Evolutionary conservation across 768 basidiomycete genomes (phyloP).

Genomic region (Hericium erinaceus): DNA sequence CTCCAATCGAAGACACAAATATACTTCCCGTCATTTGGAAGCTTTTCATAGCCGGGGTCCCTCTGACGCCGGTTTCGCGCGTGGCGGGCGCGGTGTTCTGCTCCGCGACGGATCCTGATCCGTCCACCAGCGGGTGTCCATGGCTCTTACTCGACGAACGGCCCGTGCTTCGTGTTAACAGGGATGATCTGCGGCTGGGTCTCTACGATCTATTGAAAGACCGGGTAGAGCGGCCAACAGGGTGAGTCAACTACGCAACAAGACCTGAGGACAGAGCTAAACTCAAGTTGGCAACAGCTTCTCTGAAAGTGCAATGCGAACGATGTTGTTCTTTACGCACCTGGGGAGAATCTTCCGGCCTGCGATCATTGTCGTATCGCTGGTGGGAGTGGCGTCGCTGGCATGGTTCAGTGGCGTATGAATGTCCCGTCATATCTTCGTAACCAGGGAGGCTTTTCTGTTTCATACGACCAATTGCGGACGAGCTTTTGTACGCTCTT

Average conservation of each 20-base stretch:
- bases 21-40: slow-evolving; percentile 13
- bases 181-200: slow-evolving; percentile 14
- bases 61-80: slow-evolving; percentile 20
- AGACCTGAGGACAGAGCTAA: too few relatives aligned
- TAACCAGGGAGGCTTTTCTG: too few relatives aligned
- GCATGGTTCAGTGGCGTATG: too few relatives aligned
- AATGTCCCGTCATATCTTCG: too few relatives aligned
- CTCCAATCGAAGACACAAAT: slow-evolving; percentile 12
- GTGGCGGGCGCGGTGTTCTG: slow-evolving; percentile 24
- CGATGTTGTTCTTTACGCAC: too few relatives aligned
- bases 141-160: slow-evolving; percentile 24
- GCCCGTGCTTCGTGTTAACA: slow-evolving; percentile 17
- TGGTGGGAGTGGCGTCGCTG: too few relatives aligned
- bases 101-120: slow-evolving; percentile 19
- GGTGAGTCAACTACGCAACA: not conserved
- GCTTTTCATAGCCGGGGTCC: slow-evolving; percentile 20
- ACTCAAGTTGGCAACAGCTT: too few relatives aligned
- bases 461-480: too few relatives aligned
- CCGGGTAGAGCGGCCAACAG: slow-evolving; percentile 1
- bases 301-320: too few relatives aligned
- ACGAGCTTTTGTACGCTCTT: too few relatives aligned
- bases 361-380: too few relatives aligned
- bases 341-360: too few relatives aligned
- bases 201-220: slow-evolving; percentile 19
- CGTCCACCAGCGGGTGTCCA: slow-evolving; percentile 17